phyloP scores from a whole-genome alignment of 768 basidiomycete genomes.

The Asterophora lycoperdoides region DNA sequence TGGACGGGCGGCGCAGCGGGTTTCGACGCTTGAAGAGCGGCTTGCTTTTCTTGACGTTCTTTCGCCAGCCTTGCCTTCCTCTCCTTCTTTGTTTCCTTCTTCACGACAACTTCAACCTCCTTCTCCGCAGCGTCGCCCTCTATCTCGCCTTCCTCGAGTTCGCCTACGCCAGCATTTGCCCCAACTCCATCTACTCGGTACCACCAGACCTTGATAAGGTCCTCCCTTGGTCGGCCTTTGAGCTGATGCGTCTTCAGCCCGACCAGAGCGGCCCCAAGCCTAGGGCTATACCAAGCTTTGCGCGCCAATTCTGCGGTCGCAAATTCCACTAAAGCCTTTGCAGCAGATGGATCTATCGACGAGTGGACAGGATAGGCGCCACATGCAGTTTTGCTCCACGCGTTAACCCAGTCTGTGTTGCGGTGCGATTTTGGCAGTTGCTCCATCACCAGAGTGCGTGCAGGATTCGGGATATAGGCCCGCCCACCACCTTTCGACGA shows the following conservation, averaged over 20 bases:
- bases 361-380: constrained; percentile 34
- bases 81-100: constrained; percentile 30
- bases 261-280: constrained; percentile 29
- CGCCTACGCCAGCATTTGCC: constrained; percentile 37
- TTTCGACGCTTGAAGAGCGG: background rate
- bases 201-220: constrained; percentile 47
- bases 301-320: constrained; percentile 38
- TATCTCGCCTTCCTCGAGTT: constrained; percentile 49
- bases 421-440: constrained; percentile 49
- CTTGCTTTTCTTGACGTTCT: constrained; percentile 19
- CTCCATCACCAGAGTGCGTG: constrained; percentile 53
- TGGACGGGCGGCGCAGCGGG: background rate
- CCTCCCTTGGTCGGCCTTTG: constrained; percentile 41
- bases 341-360: constrained; percentile 36
- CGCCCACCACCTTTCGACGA: constrained; percentile 18
- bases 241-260: constrained; percentile 33
- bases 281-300: constrained; percentile 47
- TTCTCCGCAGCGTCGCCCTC: constrained; percentile 33
- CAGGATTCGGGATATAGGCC: constrained; percentile 41
- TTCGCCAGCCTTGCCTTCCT: constrained; percentile 22
- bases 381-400: constrained; percentile 40
- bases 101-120: constrained; percentile 17
- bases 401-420: constrained; percentile 34
- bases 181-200: constrained; percentile 40
- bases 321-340: constrained; percentile 52